Evolutionary conservation across 192 early-diverging fungal genomes (phyloP).

Genomic region (Mortierella alpina): DNA sequence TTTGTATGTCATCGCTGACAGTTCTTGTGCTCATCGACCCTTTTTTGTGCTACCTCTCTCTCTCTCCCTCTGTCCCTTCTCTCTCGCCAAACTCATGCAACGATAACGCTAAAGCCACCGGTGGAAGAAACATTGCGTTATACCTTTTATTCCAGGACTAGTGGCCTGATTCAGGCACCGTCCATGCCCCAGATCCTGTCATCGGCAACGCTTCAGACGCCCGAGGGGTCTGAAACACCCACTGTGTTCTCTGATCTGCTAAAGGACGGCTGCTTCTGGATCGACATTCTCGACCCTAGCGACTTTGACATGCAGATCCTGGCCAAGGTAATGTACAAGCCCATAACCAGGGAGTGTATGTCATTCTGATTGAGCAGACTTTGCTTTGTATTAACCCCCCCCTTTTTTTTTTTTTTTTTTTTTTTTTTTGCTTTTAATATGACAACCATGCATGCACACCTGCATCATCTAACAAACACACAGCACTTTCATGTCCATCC

Average conservation of each 20-base stretch:
- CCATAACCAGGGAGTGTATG: too few relatives aligned
- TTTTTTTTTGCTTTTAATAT: too few relatives aligned
- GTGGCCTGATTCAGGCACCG: constrained; percentile 46
- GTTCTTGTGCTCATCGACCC: too few relatives aligned
- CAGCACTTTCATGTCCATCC: constrained; percentile 81
- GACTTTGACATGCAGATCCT: constrained; percentile 68
- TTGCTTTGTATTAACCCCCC: not conserved
- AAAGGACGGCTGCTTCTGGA: constrained; percentile 75
- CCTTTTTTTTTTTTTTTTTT: constrained; percentile 3
- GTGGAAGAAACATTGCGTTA: constrained; percentile 23
- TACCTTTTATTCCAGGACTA: constrained; percentile 52
- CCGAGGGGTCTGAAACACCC: constrained; percentile 9
- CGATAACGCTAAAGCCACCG: constrained; percentile 13
- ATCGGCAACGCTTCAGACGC: constrained; percentile 7
- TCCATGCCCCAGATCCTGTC: constrained; percentile 45
- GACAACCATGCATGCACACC: too few relatives aligned
- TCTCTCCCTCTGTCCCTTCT: too few relatives aligned
- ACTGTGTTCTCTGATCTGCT: constrained; percentile 53
- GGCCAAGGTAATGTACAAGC: constrained; percentile 54
- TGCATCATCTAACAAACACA: not conserved
- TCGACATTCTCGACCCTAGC: constrained; percentile 70
- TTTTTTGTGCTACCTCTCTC: too few relatives aligned
- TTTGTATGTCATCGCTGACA: too few relatives aligned
- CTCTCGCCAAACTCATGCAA: too few relatives aligned
- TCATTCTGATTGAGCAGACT: not conserved